Evolutionary conservation across 495 filamentous ascomycete species (phyloP).

Genomic region (Apiosordaria backusii): DNA sequence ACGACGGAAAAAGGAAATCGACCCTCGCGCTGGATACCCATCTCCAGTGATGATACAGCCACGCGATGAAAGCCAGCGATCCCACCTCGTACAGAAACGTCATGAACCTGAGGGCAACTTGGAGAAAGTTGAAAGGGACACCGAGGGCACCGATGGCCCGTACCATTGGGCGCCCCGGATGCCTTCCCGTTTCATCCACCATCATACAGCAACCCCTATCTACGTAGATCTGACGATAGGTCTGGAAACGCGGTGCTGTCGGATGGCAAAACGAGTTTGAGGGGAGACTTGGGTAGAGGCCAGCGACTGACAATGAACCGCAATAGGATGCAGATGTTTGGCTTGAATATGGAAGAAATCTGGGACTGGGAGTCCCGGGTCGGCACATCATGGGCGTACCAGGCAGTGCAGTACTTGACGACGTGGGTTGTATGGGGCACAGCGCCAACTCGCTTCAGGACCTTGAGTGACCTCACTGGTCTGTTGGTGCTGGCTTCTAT

Average conservation of each 20-base stretch:
- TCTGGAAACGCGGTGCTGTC: not conserved
- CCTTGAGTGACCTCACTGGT: not conserved
- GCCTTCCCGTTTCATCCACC: not conserved
- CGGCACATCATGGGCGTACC: not conserved
- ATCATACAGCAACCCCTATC: not conserved
- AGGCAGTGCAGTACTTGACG: not conserved
- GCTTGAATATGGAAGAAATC: not conserved
- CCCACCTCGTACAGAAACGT: slow-evolving; percentile 19
- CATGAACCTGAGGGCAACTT: slow-evolving; percentile 17
- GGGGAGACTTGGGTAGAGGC: no score
- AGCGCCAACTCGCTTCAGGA: not conserved
- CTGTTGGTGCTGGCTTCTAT: not conserved
- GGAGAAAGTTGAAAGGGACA: slow-evolving; percentile 20
- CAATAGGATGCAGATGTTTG: not conserved
- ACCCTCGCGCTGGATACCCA: slow-evolving; percentile 19
- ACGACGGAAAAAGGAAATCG: slow-evolving; percentile 27
- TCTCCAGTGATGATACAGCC: slow-evolving; percentile 21
- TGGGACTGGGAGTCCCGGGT: not conserved
- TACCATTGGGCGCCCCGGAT: not conserved
- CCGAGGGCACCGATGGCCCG: slow-evolving; percentile 12
- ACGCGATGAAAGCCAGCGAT: slow-evolving; percentile 20
- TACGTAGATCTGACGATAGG: not conserved
- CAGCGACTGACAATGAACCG: no score
- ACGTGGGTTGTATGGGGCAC: not conserved
- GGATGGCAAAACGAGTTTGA: not conserved